phyloP scores from a whole-genome alignment of 1,284 basidiomycete species.

The Trametes sp. region DNA sequence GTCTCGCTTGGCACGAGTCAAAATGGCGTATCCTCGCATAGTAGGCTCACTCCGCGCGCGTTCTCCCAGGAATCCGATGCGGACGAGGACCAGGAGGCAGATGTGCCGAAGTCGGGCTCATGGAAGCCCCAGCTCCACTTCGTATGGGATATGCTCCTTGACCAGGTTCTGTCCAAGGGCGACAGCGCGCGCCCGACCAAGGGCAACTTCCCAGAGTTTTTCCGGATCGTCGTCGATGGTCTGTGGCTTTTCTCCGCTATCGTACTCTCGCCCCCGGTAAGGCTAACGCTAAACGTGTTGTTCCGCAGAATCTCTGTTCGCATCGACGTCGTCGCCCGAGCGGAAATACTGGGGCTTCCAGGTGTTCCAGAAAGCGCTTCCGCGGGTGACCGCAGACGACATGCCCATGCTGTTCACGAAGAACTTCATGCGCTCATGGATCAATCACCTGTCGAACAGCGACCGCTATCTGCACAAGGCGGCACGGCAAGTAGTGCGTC shows the following conservation, averaged over 20 bases:
- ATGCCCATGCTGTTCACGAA: constrained; percentile 92
- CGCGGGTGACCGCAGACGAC: constrained; percentile 68
- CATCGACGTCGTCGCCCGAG: constrained; percentile 84
- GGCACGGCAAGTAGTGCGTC: constrained; percentile 78
- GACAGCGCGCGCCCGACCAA: constrained; percentile 44
- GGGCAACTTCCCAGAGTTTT: constrained; percentile 90
- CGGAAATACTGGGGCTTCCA: constrained; percentile 97
- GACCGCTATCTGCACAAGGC: constrained; percentile 93
- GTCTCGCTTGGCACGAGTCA: constrained; percentile 9
- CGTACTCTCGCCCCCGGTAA: constrained; percentile 17
- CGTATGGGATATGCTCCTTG: constrained; percentile 88
- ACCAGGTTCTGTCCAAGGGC: constrained; percentile 69
- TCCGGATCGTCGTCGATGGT: constrained; percentile 91
- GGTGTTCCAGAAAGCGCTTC: constrained; percentile 85
- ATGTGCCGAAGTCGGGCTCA: constrained; percentile 58
- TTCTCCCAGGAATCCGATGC: constrained; percentile 60
- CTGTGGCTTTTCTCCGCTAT: constrained; percentile 34
- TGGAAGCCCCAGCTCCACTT: constrained; percentile 96
- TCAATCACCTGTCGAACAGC: constrained; percentile 89
- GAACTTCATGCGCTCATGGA: constrained; percentile 97
- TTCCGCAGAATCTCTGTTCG: constrained; percentile 83
- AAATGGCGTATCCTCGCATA: constrained; percentile 19
- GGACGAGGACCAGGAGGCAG: constrained; percentile 58
- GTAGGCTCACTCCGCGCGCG: constrained; percentile 13
- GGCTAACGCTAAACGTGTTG: constrained; percentile 12